Evolutionary conservation across 106 monocot species (phyloP).

Genomic region (Acorus calamus): DNA sequence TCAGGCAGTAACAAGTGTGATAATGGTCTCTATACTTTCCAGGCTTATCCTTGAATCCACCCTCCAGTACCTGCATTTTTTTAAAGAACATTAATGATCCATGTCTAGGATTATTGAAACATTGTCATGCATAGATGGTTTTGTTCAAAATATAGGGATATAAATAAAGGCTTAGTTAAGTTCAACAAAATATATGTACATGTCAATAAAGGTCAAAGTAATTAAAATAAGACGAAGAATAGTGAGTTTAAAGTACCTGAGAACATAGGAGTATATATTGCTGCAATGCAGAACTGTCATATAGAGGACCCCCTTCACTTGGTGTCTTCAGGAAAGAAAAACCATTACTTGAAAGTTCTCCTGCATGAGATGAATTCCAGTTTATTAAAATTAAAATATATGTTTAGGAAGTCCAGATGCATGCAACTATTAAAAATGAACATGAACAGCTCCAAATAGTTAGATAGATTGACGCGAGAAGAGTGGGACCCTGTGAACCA

Average conservation of each 20-base stretch:
- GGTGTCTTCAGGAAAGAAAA: conserved; percentile 39
- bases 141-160: too few species aligned
- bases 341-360: conserved; percentile 41
- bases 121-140: too few species aligned
- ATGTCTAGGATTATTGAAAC: too few species aligned
- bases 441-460: too few species aligned
- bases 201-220: conserved; percentile 1
- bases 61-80: conserved; percentile 60
- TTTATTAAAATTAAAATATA: background rate
- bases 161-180: too few species aligned
- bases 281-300: conserved; percentile 75
- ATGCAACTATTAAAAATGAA: too few species aligned
- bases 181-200: too few species aligned
- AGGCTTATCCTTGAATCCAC: conserved; percentile 94
- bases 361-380: too few species aligned
- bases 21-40: conserved; percentile 69
- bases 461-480: too few species aligned
- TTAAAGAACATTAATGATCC: too few species aligned
- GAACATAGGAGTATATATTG: conserved; percentile 88
- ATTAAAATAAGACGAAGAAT: background rate
- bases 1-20: conserved; percentile 94
- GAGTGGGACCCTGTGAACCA: conserved; percentile 9
- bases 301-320: conserved; percentile 55
- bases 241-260: conserved; percentile 39
- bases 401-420: too few species aligned